Conservation (phyloP, 768 basidiomycete genomes). For the Tulasnella sp. region DNA sequence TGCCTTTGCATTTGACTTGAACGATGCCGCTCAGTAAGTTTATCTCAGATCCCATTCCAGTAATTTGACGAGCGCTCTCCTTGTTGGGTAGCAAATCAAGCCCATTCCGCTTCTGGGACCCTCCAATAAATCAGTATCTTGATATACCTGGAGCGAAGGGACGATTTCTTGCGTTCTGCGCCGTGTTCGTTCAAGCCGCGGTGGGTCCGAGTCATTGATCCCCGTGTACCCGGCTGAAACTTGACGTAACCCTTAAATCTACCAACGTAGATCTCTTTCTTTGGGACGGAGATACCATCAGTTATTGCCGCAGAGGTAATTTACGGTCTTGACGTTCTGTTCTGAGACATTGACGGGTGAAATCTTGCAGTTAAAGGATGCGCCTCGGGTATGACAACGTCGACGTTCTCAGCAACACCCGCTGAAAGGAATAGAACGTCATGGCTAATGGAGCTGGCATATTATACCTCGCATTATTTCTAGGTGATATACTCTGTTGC, state of each 20-base stretch:
- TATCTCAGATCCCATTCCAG: not conserved
- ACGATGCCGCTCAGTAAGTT: not conserved
- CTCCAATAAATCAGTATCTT: not conserved
- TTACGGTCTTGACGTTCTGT: not conserved
- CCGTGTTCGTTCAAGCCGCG: not conserved
- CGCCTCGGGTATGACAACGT: not conserved
- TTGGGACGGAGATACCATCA: constrained; percentile 10
- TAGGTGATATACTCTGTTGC: not conserved
- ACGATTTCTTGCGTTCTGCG: not conserved
- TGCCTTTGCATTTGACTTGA: not conserved
- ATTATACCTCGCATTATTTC: not conserved
- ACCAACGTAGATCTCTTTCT: not conserved
- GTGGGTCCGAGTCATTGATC: not conserved
- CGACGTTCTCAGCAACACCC: too few species aligned
- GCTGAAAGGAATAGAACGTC: too few species aligned
- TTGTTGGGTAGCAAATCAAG: not conserved
- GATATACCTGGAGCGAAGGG: constrained; percentile 1
- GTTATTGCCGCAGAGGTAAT: constrained; percentile 14
- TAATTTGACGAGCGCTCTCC: not conserved
- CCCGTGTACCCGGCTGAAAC: not conserved
- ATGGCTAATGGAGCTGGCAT: too few species aligned
- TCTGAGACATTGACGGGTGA: not conserved
- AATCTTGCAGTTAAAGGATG: not conserved
- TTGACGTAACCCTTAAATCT: not conserved
- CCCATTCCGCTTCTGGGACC: not conserved